Base-by-base conservation (phyloP, 768 basidiomycete genomes). In the Austroboletus eburneus region DNA sequence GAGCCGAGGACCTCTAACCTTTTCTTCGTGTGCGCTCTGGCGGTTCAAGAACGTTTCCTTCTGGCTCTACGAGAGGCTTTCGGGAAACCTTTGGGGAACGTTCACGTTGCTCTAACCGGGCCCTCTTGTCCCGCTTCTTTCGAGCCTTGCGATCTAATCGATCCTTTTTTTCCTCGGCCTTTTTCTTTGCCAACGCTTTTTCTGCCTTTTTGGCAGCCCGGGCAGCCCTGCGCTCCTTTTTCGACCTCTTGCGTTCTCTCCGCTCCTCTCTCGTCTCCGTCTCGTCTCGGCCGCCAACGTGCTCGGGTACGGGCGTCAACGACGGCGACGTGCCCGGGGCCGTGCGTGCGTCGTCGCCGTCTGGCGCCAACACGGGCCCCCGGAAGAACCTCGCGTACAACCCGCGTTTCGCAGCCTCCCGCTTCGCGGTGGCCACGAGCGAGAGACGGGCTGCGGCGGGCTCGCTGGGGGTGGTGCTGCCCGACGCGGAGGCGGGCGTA, bases 321-420 rank as follows among this genome's bases (percentile, higher is more conserved):
- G 46, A 20, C 7, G 33, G 20, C 5, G 46, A 36, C 9, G n/a
- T n/a, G n/a, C n/a, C n/a, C n/a, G n/a, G n/a, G n/a, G n/a, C n/a
- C n/a, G n/a, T n/a, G 25, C 23, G 0, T 39, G 21, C 13, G 30
- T 27, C 20, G 18, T 52, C 51, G 23, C 25, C 41, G 36, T 76
- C 77, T 20, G 77, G 77, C 2, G 77, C 78, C 16, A 90, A 64
- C 27, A 85, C 69, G 17, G 87, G 81, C 0, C 91, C 93, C 20
- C 84, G 79, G 58, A 85, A 87, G 64, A 96, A 95, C 48, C 74
- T 74, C 4, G 89, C 73, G 62, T 96, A 97, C 3, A 97, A 73
- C 17, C 72, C 74, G 10, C 78, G 73, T 50, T 77, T 80, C 0
- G 91, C 93, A 9, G 87, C 81, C 54, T 91, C 86, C 37, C 85